A percentile compares a stretch with the other conserved stretches of the same genome.
Evolutionary conservation across 2,329 filamentous ascomycete species (phyloP).

Genomic region (Epichloe uncinata): DNA sequence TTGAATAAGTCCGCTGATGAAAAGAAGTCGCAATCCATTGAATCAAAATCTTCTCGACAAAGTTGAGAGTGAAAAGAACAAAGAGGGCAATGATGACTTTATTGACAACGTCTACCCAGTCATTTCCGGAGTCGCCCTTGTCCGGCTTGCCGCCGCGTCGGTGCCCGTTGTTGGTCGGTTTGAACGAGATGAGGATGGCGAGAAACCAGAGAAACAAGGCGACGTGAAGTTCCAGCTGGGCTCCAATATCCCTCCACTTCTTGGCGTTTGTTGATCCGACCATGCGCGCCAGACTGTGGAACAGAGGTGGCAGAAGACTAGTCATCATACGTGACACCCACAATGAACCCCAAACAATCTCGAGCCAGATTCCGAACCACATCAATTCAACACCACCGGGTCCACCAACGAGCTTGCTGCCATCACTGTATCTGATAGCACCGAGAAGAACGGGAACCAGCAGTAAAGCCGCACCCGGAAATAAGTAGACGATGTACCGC

Average conservation of each 20-base stretch:
- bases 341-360: slow-evolving; percentile 82
- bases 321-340: slow-evolving; percentile 58
- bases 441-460: slow-evolving; percentile 34
- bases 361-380: slow-evolving; percentile 94
- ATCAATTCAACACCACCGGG: slow-evolving; percentile 64
- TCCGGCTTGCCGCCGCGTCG: slow-evolving; percentile 21
- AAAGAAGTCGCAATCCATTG: slow-evolving; percentile 92
- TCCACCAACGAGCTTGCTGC: slow-evolving; percentile 37
- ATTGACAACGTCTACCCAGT: slow-evolving; percentile 68
- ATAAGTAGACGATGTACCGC: slow-evolving; percentile 34
- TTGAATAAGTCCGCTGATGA: slow-evolving; percentile 79
- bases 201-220: slow-evolving; percentile 90
- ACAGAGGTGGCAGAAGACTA: slow-evolving; percentile 33
- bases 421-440: slow-evolving; percentile 23
- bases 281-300: slow-evolving; percentile 48
- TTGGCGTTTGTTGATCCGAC: slow-evolving; percentile 74
- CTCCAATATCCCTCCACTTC: slow-evolving; percentile 86
- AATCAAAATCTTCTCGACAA: slow-evolving; percentile 84
- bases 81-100: slow-evolving; percentile 82
- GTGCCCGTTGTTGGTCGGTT: slow-evolving; percentile 61
- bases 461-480: slow-evolving; percentile 31
- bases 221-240: slow-evolving; percentile 70
- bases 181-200: slow-evolving; percentile 71
- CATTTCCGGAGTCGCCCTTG: slow-evolving; percentile 33
- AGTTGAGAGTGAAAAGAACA: slow-evolving; percentile 65